These are phyloP conservation scores for Maudiozyma turicensis DNA, from an alignment of 805 yeast species.

Conservation along the genomic window DNA sequence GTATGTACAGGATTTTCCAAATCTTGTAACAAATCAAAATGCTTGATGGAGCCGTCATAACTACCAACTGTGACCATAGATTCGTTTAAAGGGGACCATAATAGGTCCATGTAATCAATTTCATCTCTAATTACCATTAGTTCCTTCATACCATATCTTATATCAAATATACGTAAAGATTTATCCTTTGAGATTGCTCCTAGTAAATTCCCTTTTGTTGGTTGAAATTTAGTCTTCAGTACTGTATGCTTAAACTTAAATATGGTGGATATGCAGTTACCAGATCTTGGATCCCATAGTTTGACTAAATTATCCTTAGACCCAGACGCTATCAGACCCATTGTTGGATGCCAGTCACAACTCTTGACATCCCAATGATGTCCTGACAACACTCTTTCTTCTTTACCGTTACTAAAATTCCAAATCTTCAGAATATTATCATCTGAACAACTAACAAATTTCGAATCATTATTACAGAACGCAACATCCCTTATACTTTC, in stretches of 20 bases:
- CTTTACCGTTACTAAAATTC: slow-evolving; percentile 84
- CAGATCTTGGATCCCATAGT: slow-evolving; percentile 91
- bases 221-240: slow-evolving; percentile 78
- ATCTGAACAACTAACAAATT: slow-evolving; percentile 90
- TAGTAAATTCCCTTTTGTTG: slow-evolving; percentile 58
- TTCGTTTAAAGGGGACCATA: slow-evolving; percentile 91
- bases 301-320: slow-evolving; percentile 91
- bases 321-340: slow-evolving; percentile 84
- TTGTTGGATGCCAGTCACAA: slow-evolving; percentile 90
- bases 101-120: slow-evolving; percentile 71
- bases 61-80: slow-evolving; percentile 75
- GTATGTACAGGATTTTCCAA: slow-evolving; percentile 37
- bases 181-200: slow-evolving; percentile 87
- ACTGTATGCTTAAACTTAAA: slow-evolving; percentile 93
- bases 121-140: slow-evolving; percentile 67
- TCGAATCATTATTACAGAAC: slow-evolving; percentile 82
- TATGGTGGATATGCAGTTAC: slow-evolving; percentile 64
- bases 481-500: slow-evolving; percentile 81
- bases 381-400: slow-evolving; percentile 72
- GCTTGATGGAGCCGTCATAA: slow-evolving; percentile 79
- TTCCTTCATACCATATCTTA: slow-evolving; percentile 69
- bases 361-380: slow-evolving; percentile 99
- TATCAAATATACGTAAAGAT: slow-evolving; percentile 78
- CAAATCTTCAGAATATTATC: slow-evolving; percentile 86
- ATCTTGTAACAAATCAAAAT: slow-evolving; percentile 43